Conservation (phyloP, 345 rosid species). For the Syzygium aqueum region DNA sequence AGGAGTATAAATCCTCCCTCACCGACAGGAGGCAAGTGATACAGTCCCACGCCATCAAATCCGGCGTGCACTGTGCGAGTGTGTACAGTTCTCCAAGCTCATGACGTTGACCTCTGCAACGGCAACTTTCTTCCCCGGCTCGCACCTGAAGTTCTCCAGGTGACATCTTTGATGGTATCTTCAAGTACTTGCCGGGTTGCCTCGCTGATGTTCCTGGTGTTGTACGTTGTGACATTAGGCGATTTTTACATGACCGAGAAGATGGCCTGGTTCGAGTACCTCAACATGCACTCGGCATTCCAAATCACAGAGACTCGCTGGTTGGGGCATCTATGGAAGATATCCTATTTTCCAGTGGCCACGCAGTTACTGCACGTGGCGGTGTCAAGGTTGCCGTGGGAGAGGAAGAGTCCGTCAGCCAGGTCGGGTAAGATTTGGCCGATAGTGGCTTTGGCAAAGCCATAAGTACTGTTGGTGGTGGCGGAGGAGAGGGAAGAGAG, state of each 20-base stretch:
- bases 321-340: background rate
- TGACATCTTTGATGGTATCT: too few relatives aligned
- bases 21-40: background rate
- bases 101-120: constrained; percentile 10
- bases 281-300: constrained; percentile 22
- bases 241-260: background rate
- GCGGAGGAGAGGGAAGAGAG: constrained; percentile 4
- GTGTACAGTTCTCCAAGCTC: constrained; percentile 11
- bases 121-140: constrained; percentile 18
- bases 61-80: constrained; percentile 49
- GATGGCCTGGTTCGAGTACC: background rate
- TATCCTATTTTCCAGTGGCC: background rate
- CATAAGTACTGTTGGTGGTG: background rate
- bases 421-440: background rate
- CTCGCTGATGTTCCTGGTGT: too few relatives aligned
- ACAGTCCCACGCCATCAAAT: constrained; percentile 7
- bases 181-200: too few relatives aligned
- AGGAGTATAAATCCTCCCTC: background rate
- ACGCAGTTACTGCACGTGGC: constrained; percentile 2
- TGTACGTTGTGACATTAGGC: too few relatives aligned
- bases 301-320: constrained; percentile 2
- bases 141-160: constrained; percentile 10
- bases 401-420: constrained; percentile 7
- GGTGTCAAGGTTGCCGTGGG: background rate
- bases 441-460: background rate